A percentile compares a stretch with the other conserved stretches of the same genome.
These are phyloP conservation scores for Ganoderma lingzhi DNA, from an alignment of 1,284 basidiomycete genomes.

Conservation along the genomic window DNA sequence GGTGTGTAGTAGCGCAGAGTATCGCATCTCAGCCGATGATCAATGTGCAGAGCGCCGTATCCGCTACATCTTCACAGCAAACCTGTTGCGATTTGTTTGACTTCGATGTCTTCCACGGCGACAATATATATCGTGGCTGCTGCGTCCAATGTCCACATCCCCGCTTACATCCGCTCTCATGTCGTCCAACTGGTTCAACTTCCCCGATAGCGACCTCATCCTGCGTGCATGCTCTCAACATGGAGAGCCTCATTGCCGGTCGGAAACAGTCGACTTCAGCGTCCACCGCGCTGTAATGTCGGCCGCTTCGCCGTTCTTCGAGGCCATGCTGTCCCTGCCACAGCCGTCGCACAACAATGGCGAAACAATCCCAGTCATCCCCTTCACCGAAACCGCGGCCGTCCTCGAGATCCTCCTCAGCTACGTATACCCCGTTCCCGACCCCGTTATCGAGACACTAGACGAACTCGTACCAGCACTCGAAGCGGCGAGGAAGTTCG, in stretches of 20 bases:
- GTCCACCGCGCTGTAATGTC: slow-evolving; percentile 71
- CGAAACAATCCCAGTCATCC: slow-evolving; percentile 52
- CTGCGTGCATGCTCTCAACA: slow-evolving; percentile 50
- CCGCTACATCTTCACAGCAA: slow-evolving; percentile 8
- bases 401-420: slow-evolving; percentile 59
- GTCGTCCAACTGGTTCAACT: slow-evolving; percentile 46
- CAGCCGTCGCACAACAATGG: slow-evolving; percentile 43
- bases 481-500: slow-evolving; percentile 69
- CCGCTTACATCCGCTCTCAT: slow-evolving; percentile 17
- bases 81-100: slow-evolving; percentile 1
- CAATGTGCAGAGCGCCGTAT: not conserved
- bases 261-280: slow-evolving; percentile 53
- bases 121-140: not conserved
- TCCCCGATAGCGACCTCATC: slow-evolving; percentile 61
- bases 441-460: slow-evolving; percentile 46
- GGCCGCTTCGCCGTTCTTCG: slow-evolving; percentile 72
- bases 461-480: slow-evolving; percentile 63
- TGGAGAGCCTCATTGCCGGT: slow-evolving; percentile 11
- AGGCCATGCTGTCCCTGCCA: slow-evolving; percentile 72
- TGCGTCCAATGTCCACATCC: not conserved
- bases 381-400: slow-evolving; percentile 58
- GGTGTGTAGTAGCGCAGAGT: not conserved
- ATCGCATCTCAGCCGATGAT: not conserved
- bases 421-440: slow-evolving; percentile 53
- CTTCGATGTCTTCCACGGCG: not conserved